Evolutionary conservation across 1,284 basidiomycete species (phyloP), one percentile per base, ranked within the genome.

Genomic region (Vanrija sp.): DNA sequence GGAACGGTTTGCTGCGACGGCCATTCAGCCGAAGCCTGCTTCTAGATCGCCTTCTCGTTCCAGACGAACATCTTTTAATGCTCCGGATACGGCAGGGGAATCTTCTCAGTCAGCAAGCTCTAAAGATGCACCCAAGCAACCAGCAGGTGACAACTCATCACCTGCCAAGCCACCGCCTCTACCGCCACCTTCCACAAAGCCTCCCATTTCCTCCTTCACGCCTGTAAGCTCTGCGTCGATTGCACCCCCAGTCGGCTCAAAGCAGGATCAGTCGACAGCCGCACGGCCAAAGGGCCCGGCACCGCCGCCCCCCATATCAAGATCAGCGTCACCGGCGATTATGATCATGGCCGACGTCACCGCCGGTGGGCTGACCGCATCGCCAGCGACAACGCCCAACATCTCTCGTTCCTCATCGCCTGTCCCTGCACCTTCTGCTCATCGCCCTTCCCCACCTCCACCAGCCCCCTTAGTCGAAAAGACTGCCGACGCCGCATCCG

Each of bases 1-100:
- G 18, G 63, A 62, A 19, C 49, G 62, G 0, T 71, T 67, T 45
- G 52, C 43, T 23, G 38, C 19, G 19, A n/a, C 29, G 21, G 7
- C 42, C 14, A 18, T 19, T n/a, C 19, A 18, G 2, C 15, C 46
- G 14, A 21, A 19, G 38, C 12, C 38, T 5, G 29, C 29, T 46
- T 29, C 45, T 14, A 34, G 34, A 19, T 18, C 42, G 3, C 19
- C 42, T 12, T 43, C 42, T 9, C 12, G 42, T 4, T 43, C 42
- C 6, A 16, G 42, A 2, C 1, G 42, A 7, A 19, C 21, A 14
- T 21, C 19, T 5, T 21, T 43, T 8, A 19, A 43, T 18, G 42
- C 42, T 10, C 19, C 21, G 6, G 14, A 12, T 34, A 2, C 34
- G 9, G 34, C 14, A 12, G 12, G 12, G 14, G 34, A 34, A 34